Conservation (phyloP, 2,329 filamentous ascomycete species). For the Aspergillus quadricinctus region DNA sequence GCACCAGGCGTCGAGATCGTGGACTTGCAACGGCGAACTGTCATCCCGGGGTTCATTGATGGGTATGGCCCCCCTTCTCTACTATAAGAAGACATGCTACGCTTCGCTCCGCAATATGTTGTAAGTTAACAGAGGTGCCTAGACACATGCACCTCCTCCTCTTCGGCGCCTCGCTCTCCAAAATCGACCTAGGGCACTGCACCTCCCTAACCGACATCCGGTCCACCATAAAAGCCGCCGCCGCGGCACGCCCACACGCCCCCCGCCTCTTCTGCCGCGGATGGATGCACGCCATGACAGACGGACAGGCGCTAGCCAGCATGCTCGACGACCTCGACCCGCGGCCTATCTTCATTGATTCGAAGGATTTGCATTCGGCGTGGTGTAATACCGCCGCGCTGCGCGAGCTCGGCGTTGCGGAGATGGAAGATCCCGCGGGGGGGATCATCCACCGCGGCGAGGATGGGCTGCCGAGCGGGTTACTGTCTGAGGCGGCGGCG, state of each 20-base stretch:
- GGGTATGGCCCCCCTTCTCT: conserved; percentile 36
- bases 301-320: conserved; percentile 38
- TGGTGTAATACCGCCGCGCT: conserved; percentile 49
- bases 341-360: conserved; percentile 47
- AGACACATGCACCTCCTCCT: conserved; percentile 40
- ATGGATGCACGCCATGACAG: conserved; percentile 48
- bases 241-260: conserved; percentile 32
- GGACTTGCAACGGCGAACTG: conserved; percentile 34
- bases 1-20: conserved; percentile 11
- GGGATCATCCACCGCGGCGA: conserved; percentile 44
- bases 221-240: conserved; percentile 35
- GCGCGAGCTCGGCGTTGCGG: conserved; percentile 39
- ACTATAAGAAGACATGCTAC: too few relatives aligned
- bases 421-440: conserved; percentile 40
- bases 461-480: conserved; percentile 37
- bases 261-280: conserved; percentile 44
- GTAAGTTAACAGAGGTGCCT: neutral
- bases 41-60: conserved; percentile 48
- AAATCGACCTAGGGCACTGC: conserved; percentile 41
- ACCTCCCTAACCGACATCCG: conserved; percentile 42
- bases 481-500: conserved; percentile 44
- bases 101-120: too few relatives aligned
- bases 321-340: conserved; percentile 46
- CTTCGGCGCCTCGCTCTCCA: conserved; percentile 43
- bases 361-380: conserved; percentile 47